Evolutionary conservation across 805 yeast genomes (phyloP), one percentile per base, ranked within the genome.

Genomic region (Dipodascopsis tothii): DNA sequence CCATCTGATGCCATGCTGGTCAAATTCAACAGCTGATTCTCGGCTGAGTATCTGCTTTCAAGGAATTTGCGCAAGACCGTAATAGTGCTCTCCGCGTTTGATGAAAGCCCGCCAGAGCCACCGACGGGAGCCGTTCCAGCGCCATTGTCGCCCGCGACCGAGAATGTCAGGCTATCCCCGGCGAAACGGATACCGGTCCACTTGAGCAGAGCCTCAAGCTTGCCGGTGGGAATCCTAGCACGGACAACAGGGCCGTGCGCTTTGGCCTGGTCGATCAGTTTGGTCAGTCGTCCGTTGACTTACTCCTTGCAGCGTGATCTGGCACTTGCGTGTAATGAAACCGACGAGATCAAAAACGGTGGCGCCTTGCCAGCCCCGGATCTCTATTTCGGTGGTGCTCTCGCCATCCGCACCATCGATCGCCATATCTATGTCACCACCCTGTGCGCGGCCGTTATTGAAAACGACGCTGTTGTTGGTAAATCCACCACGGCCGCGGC

Each of bases 21-120:
- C 39, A 92, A 67, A 58, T 90, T 83, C 44, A 92, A 68, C 71
- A 92, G 63, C 58, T 77, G 78, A 11, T 71, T 54, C 11, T 71
- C 73, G 1, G 81, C 70, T 54, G 82, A 77, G 63, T 84, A 90
- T 41, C 97, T 69, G 43, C 77, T 64, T 44, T 67, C 66, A 39
- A 92, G 63, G 51, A 88, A 81, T 20, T 65, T 60, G 43, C 73
- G 75, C 43, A 90, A 65, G 16, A 80, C 58, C n/a, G 73, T 76
- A 39, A 86, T 75, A 0, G 95, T 78, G 43, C 61, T 66, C 16
- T 48, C 30, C 9, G 30, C 30, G 11, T 9, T 25, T 9, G 30
- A 25, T 25, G 30, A 25, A 14, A 25, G 9, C n/a, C n/a, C n/a
- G n/a, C n/a, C n/a, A n/a, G n/a, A n/a, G n/a, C n/a, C n/a, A n/a